Base-by-base conservation (phyloP, 345 rosid genomes). In the Iberis pinnata region DNA sequence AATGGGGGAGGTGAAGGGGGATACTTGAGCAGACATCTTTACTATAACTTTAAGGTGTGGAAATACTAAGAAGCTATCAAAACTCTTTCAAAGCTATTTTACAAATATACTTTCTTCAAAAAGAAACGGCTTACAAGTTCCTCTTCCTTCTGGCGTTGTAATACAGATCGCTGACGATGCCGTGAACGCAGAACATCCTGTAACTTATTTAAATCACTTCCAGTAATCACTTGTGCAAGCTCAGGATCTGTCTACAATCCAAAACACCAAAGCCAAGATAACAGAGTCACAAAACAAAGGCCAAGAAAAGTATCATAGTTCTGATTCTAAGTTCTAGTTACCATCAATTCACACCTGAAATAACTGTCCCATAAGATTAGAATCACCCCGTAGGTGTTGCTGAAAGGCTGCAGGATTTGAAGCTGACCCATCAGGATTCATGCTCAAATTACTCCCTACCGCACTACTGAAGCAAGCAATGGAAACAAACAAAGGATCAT, bases 371-470 rank as follows among this genome's bases (percentile, higher is more conserved):
- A 92, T 83, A 31, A 70, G 42, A 80, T 84, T 85, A 33, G 93
- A 65, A 64, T 87, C 95, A 69, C 70, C 69, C 9, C 79, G 81
- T 61, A 92, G 15, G 14, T 81, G 88, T 43, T 84, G 95, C 70
- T 87, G 98, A 60, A 92, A 82, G 27, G 88, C 96, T 56, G 79
- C 80, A 58, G 98, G 95, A 56, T 88, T 79, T 56, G 72, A 78
- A 61, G 98, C 92, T 71, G 98, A 84, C 11, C 96, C 96, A 72
- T 87, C 96, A 42, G 89, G 93, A 69, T 84, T 84, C 55, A 81
- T 49, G 32, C 72, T 63, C 75, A 81, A 53, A 55, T 74, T 73
- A 74, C 60, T 77, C 44, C 58, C 39, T 20, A 83, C 43, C 4
- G 63, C 36, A 39, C 37, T 27, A 45, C 72, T 68, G 43, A 25